These are phyloP conservation scores for Heliocybe sulcata DNA, from an alignment of 1,284 basidiomycete species.

Conservation along the genomic window DNA sequence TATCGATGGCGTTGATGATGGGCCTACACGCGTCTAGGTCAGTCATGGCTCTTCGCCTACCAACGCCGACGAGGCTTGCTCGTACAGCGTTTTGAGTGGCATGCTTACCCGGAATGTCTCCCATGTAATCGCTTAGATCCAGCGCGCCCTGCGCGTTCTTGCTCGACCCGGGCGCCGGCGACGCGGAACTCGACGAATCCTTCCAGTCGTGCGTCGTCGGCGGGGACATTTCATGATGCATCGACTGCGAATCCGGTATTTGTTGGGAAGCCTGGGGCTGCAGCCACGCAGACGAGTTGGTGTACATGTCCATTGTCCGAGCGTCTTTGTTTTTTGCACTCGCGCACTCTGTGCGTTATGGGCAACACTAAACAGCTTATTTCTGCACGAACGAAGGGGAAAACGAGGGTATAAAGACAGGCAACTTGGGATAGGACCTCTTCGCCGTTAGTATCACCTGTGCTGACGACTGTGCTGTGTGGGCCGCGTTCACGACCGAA, in stretches of 20 bases:
- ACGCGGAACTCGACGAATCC: slow-evolving; percentile 26
- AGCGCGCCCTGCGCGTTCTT: slow-evolving; percentile 21
- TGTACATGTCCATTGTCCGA: slow-evolving; percentile 39
- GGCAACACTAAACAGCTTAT: slow-evolving; percentile 48
- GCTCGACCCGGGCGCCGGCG: slow-evolving; percentile 19
- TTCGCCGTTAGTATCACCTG: slow-evolving; percentile 11
- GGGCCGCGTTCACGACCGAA: not conserved
- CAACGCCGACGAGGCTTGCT: not conserved
- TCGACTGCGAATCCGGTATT: slow-evolving; percentile 29
- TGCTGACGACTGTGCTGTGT: slow-evolving; percentile 5
- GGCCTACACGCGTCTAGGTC: slow-evolving; percentile 1
- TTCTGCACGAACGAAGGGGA: slow-evolving; percentile 34
- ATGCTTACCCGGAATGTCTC: slow-evolving; percentile 28
- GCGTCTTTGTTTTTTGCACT: slow-evolving; percentile 33
- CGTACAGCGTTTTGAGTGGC: slow-evolving; percentile 4
- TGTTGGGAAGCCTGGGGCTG: slow-evolving; percentile 25
- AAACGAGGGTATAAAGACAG: slow-evolving; percentile 20
- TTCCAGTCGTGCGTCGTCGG: slow-evolving; percentile 34
- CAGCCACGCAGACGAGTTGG: slow-evolving; percentile 47
- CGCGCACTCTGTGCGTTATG: slow-evolving; percentile 36
- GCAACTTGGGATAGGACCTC: slow-evolving; percentile 6
- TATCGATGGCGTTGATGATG: slow-evolving; percentile 15
- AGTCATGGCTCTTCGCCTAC: not conserved
- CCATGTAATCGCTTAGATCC: slow-evolving; percentile 35
- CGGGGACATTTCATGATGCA: slow-evolving; percentile 31